Evolutionary conservation across 164 flowering plant genomes (phyloP).

Genomic region (Tetrastigma voinierianum): DNA sequence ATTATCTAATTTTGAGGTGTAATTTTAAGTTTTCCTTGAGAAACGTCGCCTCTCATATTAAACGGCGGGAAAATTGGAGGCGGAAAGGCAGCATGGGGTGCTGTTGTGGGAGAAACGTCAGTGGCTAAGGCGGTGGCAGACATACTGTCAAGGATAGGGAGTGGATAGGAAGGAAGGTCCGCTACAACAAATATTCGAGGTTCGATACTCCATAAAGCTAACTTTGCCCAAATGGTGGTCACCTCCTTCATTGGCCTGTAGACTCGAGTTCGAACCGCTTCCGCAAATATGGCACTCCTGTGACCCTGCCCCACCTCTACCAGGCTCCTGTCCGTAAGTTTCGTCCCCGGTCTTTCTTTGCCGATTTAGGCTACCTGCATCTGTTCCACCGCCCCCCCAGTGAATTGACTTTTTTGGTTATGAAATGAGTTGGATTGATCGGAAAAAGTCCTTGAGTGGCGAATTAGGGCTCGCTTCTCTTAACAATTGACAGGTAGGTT

Average conservation of each 20-base stretch:
- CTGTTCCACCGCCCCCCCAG: too few species aligned
- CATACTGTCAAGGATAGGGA: slow-evolving; percentile 59
- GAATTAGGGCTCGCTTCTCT: slow-evolving; percentile 94
- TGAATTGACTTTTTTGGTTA: too few species aligned
- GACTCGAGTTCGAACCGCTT: slow-evolving; percentile 81
- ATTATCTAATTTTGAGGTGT: too few species aligned
- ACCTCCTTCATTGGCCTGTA: slow-evolving; percentile 98
- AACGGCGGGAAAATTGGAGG: too few species aligned
- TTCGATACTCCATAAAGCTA: slow-evolving; percentile 62
- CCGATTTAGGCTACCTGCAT: neutral
- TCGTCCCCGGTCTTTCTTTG: slow-evolving; percentile 56
- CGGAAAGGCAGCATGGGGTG: slow-evolving; percentile 25
- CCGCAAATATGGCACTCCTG: slow-evolving; percentile 94
- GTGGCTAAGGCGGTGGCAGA: slow-evolving; percentile 86
- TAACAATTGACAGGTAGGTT: slow-evolving; percentile 72
- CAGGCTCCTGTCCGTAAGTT: slow-evolving; percentile 65
- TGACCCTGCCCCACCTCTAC: slow-evolving; percentile 77
- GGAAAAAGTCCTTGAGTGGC: slow-evolving; percentile 21
- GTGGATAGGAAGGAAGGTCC: slow-evolving; percentile 68
- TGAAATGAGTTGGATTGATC: too few species aligned
- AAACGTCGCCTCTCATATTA: too few species aligned
- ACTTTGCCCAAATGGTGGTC: slow-evolving; percentile 73
- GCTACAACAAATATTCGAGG: slow-evolving; percentile 88
- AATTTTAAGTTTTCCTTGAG: too few species aligned
- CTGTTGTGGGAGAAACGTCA: slow-evolving; percentile 99